Evolutionary conservation across 106 monocot genomes (phyloP).

Genomic region (Narthecium ossifragum): DNA sequence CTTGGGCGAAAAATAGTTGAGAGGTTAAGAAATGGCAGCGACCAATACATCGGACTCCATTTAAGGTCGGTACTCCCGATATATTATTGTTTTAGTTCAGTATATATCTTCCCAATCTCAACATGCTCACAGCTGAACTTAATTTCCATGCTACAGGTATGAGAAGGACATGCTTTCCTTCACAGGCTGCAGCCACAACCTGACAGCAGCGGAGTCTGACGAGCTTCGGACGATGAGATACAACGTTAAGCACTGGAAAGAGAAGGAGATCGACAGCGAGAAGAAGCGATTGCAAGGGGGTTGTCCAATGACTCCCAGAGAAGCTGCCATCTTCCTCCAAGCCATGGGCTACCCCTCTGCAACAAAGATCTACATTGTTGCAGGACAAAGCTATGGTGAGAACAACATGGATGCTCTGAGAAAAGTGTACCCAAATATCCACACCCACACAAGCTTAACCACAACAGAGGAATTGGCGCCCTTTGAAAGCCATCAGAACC

Average conservation of each 20-base stretch:
- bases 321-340: constrained; percentile 33
- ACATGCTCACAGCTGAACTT: too few species aligned
- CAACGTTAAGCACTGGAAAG: constrained; percentile 25
- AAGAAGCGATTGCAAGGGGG: constrained; percentile 11
- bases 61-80: constrained; percentile 50
- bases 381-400: constrained; percentile 25
- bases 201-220: constrained; percentile 11
- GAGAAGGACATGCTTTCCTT: constrained; percentile 49
- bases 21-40: constrained; percentile 35
- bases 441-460: constrained; percentile 26
- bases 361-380: constrained; percentile 36
- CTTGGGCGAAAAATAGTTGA: constrained; percentile 44
- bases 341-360: constrained; percentile 27
- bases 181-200: constrained; percentile 34
- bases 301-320: constrained; percentile 36
- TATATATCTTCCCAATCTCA: too few species aligned
- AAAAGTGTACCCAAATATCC: constrained; percentile 22
- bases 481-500: constrained; percentile 18
- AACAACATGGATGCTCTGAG: constrained; percentile 13
- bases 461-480: constrained; percentile 18
- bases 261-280: constrained; percentile 31
- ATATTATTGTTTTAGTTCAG: too few species aligned
- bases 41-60: constrained; percentile 74
- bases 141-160: constrained; percentile 11
- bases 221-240: constrained; percentile 22